Conservation (phyloP, 306 rosid genomes). For the Quercus engelmannii region DNA sequence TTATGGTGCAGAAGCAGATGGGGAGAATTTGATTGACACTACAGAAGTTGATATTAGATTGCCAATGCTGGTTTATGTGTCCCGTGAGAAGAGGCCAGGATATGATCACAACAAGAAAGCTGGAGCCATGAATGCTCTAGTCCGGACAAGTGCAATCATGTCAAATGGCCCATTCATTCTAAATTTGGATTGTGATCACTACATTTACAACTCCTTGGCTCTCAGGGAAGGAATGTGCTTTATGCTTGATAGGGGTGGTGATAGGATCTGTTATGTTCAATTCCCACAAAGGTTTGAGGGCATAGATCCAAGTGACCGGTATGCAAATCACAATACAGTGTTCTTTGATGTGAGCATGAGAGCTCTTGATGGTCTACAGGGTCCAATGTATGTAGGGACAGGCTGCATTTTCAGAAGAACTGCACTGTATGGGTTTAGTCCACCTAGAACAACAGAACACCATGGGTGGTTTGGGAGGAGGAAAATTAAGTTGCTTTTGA, state of each 20-base stretch:
- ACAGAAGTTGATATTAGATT: slow-evolving; percentile 64
- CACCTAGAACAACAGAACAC: slow-evolving; percentile 83
- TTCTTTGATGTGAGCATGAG: slow-evolving; percentile 88
- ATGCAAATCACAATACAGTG: slow-evolving; percentile 85
- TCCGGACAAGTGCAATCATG: slow-evolving; percentile 85
- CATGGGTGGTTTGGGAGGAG: slow-evolving; percentile 69
- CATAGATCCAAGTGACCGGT: slow-evolving; percentile 73
- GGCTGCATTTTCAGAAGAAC: slow-evolving; percentile 86
- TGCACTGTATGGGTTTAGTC: slow-evolving; percentile 83
- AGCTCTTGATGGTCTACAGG: slow-evolving; percentile 88
- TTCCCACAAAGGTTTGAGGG: slow-evolving; percentile 93
- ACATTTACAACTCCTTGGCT: slow-evolving; percentile 72
- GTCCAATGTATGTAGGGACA: slow-evolving; percentile 88
- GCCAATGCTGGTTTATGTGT: slow-evolving; percentile 83
- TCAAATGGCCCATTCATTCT: slow-evolving; percentile 86
- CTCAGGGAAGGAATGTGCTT: slow-evolving; percentile 92
- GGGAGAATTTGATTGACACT: slow-evolving; percentile 64
- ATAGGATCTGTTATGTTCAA: slow-evolving; percentile 77
- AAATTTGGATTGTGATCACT: slow-evolving; percentile 88
- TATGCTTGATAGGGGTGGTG: slow-evolving; percentile 90
- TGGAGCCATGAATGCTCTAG: slow-evolving; percentile 88
- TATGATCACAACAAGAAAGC: slow-evolving; percentile 92
- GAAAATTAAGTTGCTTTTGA: slow-evolving; percentile 58
- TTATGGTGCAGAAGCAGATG: slow-evolving; percentile 63
- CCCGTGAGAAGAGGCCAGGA: slow-evolving; percentile 80